These are phyloP conservation scores for Rhizomucor pusillus DNA, from an alignment of 371 early-diverging fungal genomes.

Conservation along the genomic window DNA sequence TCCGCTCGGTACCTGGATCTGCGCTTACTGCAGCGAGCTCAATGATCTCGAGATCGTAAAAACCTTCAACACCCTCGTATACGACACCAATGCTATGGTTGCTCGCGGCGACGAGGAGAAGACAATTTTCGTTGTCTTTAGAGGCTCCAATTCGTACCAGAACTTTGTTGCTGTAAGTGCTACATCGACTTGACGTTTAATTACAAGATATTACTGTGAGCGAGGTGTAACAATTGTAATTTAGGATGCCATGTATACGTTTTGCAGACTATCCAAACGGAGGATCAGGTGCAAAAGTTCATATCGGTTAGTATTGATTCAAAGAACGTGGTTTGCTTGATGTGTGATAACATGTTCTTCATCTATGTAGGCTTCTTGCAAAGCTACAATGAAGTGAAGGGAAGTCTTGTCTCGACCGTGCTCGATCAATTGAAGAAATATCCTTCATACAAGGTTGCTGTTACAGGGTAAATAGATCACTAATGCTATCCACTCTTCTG, in stretches of 20 bases:
- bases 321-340: neutral
- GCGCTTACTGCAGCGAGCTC: constrained; percentile 11
- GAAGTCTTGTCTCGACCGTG: constrained; percentile 3
- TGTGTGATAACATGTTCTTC: neutral
- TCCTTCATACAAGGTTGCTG: constrained; percentile 15
- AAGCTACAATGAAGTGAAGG: constrained; percentile 11
- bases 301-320: constrained; percentile 7
- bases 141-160: constrained; percentile 16
- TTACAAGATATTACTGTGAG: neutral
- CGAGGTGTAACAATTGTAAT: neutral
- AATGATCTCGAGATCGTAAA: constrained; percentile 12
- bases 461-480: constrained; percentile 17
- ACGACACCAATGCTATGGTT: constrained; percentile 18
- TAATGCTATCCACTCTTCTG: neutral
- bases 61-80: constrained; percentile 12
- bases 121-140: constrained; percentile 18
- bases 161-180: constrained; percentile 12
- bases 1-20: constrained; percentile 11
- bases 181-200: neutral
- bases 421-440: constrained; percentile 9
- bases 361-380: constrained; percentile 11
- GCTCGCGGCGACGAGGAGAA: constrained; percentile 17
- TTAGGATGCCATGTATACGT: constrained; percentile 9
- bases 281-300: constrained; percentile 14
- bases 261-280: constrained; percentile 9